These are phyloP conservation scores for Macadamia integrifolia DNA, from an alignment of 164 flowering plant genomes.

Conservation along the genomic window DNA sequence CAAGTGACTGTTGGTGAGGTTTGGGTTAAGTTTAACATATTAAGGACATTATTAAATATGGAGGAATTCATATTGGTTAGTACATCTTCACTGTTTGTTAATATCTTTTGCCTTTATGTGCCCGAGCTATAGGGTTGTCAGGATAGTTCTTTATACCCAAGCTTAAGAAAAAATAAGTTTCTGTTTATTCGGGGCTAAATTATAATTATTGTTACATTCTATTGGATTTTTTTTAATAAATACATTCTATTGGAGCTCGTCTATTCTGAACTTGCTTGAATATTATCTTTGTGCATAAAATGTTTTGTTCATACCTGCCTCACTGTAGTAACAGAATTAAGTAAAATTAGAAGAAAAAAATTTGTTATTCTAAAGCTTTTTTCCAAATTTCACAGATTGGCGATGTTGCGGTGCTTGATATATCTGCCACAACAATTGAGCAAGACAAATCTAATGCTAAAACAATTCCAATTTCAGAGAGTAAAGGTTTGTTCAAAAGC, in stretches of 20 bases:
- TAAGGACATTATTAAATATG: no score
- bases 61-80: no score
- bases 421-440: conserved; percentile 67
- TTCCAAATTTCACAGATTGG: conserved; percentile 50
- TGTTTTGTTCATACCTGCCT: background rate
- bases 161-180: background rate
- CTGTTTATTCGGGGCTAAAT: background rate
- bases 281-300: background rate
- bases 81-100: background rate
- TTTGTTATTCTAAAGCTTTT: conserved; percentile 1
- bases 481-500: conserved; percentile 51
- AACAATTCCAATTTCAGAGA: conserved; percentile 80
- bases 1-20: no score
- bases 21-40: no score
- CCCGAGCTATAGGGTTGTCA: background rate
- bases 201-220: background rate
- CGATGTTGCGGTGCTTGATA: conserved; percentile 78
- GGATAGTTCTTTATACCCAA: background rate
- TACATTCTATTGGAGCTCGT: no score
- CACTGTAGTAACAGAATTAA: background rate
- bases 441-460: conserved; percentile 51
- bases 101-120: background rate
- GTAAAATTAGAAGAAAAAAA: background rate
- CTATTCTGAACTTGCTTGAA: background rate
- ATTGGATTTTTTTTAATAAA: background rate